Evolutionary conservation across 306 rosid species (phyloP).

Genomic region (Arachis stenosperma): DNA sequence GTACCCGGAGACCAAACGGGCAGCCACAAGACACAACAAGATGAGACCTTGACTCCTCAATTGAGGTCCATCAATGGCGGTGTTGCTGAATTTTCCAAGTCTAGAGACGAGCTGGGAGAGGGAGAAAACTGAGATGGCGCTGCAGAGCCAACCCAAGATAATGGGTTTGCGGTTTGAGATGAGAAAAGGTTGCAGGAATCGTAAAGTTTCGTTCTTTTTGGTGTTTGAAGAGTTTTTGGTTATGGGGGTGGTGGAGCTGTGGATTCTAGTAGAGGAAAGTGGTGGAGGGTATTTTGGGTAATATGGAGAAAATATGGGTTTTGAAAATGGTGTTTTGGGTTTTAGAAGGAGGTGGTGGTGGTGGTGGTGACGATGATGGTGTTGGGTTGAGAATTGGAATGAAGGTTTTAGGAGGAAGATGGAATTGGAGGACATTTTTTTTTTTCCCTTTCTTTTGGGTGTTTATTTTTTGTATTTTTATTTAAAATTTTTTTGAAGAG

Average conservation of each 20-base stretch:
- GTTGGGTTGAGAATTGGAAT: not conserved
- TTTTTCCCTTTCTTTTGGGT: too few species aligned
- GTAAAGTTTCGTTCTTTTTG: constrained; percentile 29
- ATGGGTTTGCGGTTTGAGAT: constrained; percentile 52
- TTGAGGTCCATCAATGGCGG: constrained; percentile 19
- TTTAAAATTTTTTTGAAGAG: not conserved
- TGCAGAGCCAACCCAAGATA: constrained; percentile 79
- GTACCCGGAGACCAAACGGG: constrained; percentile 58
- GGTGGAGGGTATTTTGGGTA: not conserved
- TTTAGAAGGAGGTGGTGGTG: not conserved
- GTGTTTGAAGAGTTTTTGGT: constrained; percentile 31
- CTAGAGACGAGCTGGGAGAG: constrained; percentile 60
- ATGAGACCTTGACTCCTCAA: constrained; percentile 44
- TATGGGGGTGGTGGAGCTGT: not conserved
- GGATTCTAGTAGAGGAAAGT: constrained; percentile 1
- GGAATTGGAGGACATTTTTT: not conserved
- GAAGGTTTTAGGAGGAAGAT: not conserved
- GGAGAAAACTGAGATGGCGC: constrained; percentile 66
- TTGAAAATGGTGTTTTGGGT: not conserved
- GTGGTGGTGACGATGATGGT: not conserved
- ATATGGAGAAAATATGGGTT: not conserved
- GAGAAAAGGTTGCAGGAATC: constrained; percentile 59
- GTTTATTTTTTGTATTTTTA: not conserved
- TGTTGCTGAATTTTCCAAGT: constrained; percentile 39
- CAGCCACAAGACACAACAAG: constrained; percentile 53